Percentiles rank a stretch among this genome's conserved stretches.
Conservation (phyloP, 2,329 filamentous ascomycete species). For the Elsinoe arachidis region DNA sequence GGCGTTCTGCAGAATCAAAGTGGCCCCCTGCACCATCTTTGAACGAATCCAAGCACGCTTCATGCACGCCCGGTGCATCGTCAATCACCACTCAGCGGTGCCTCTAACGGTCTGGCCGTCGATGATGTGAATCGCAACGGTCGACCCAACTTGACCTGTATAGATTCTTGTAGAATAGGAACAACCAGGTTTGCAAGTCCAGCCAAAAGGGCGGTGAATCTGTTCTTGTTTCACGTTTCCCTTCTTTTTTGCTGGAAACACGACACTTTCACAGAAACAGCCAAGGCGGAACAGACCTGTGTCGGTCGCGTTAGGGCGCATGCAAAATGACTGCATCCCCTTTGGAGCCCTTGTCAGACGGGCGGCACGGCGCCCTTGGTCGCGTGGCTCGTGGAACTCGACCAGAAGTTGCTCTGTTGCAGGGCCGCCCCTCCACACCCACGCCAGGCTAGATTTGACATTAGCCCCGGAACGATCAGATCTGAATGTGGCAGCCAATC, state of each 20-base stretch:
- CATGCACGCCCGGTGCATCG: constrained; percentile 8
- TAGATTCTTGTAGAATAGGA: neutral
- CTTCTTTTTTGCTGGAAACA: constrained; percentile 1
- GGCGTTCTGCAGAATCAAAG: constrained; percentile 1
- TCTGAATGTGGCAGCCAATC: constrained; percentile 6
- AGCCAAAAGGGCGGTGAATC: neutral
- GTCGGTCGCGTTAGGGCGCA: constrained; percentile 1
- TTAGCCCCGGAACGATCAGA: constrained; percentile 8
- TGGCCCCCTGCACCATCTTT: constrained; percentile 3
- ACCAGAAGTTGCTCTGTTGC: neutral
- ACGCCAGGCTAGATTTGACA: neutral
- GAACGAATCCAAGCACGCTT: neutral
- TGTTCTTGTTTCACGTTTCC: neutral
- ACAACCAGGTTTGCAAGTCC: neutral
- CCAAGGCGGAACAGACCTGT: neutral
- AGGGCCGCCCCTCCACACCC: neutral
- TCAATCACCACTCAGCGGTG: constrained; percentile 2
- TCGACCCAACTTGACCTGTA: neutral
- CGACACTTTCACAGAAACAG: neutral
- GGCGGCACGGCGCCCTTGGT: neutral
- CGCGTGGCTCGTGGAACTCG: constrained; percentile 9
- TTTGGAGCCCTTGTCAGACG: neutral
- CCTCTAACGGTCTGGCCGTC: neutral
- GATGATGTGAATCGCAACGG: constrained; percentile 5
- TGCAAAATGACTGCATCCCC: constrained; percentile 11